A percentile compares a stretch with the other conserved stretches of the same genome.
Evolutionary conservation across 441 rosid species (phyloP).

Genomic region (Syzygium syzygioides): DNA sequence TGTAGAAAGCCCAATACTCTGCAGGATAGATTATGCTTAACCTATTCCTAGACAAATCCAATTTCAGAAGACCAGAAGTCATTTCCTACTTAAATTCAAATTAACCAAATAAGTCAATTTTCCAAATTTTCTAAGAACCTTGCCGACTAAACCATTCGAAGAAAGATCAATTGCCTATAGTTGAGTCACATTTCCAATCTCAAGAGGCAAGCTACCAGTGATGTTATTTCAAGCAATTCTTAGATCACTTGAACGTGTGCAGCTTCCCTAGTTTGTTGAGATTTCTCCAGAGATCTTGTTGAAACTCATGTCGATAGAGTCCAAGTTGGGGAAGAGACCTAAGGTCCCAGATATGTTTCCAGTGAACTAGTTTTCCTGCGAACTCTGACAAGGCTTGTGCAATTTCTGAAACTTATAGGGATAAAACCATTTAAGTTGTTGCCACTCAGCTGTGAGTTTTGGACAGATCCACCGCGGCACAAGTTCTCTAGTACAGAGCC

Average conservation of each 20-base stretch:
- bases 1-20: too few species aligned
- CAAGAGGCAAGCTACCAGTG: background rate
- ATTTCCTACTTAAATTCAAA: too few species aligned
- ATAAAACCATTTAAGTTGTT: background rate
- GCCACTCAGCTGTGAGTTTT: rapidly evolving
- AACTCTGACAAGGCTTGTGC: background rate
- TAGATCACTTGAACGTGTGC: background rate
- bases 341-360: background rate
- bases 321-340: background rate
- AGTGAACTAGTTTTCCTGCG: background rate
- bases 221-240: background rate
- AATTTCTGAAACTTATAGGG: background rate
- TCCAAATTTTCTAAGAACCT: too few species aligned
- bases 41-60: too few species aligned
- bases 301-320: background rate
- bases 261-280: background rate
- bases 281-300: background rate
- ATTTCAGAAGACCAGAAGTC: too few species aligned
- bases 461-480: background rate
- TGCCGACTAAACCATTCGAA: too few species aligned
- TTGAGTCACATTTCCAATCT: too few species aligned
- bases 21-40: too few species aligned
- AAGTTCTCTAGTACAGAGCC: background rate
- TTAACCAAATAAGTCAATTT: too few species aligned
- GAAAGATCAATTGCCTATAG: too few species aligned